These are phyloP conservation scores for Polygonum maritimum DNA, from an alignment of 148 eudicot species.

Conservation along the genomic window DNA sequence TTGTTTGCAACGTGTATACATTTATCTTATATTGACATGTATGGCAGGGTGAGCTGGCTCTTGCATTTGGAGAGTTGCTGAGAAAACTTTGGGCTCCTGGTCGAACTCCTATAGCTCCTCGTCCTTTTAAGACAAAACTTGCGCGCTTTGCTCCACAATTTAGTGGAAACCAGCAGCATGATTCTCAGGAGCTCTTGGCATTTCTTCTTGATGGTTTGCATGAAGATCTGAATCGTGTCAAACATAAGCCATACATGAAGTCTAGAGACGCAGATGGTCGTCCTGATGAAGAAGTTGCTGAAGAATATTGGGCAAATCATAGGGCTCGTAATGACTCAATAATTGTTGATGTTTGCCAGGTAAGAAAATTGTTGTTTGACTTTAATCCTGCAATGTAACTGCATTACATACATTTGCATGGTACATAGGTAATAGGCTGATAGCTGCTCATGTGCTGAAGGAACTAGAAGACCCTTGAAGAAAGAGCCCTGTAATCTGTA, in stretches of 20 bases:
- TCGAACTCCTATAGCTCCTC: constrained; percentile 79
- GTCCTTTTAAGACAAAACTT: constrained; percentile 81
- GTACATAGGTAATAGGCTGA: neutral
- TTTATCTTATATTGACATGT: neutral
- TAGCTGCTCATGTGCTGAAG: constrained; percentile 1
- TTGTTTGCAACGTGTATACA: neutral
- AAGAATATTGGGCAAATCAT: constrained; percentile 95
- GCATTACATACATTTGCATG: neutral
- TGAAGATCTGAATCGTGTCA: constrained; percentile 96
- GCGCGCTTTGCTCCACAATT: constrained; percentile 96
- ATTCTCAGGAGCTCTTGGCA: constrained; percentile 98
- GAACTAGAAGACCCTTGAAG: neutral
- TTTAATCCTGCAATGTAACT: neutral
- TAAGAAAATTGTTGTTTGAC: constrained; percentile 22
- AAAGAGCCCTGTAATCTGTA: neutral
- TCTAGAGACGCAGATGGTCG: constrained; percentile 92
- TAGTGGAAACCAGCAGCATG: constrained; percentile 92
- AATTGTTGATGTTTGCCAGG: constrained; percentile 99
- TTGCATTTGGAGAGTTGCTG: constrained; percentile 92
- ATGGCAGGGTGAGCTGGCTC: constrained; percentile 85
- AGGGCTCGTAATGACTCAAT: constrained; percentile 96
- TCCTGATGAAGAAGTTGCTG: constrained; percentile 94
- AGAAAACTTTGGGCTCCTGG: constrained; percentile 94
- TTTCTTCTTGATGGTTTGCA: constrained; percentile 96
- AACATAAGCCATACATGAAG: constrained; percentile 75